Conservation (phyloP, 2,329 filamentous ascomycete genomes). For the Dendryphion nanum region DNA sequence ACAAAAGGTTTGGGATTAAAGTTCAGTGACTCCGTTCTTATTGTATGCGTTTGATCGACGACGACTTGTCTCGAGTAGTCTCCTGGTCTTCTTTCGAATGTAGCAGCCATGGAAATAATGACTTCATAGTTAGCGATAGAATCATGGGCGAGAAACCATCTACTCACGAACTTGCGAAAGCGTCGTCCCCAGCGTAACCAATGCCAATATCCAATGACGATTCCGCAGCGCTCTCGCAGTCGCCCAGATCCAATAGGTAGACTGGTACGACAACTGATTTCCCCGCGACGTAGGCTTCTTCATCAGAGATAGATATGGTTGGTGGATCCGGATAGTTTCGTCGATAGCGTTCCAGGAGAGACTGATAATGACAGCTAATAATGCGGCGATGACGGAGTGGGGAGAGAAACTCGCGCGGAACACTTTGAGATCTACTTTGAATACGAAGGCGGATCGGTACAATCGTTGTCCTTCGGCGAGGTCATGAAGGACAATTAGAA, state of each 20-base stretch:
- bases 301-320: conserved; percentile 21
- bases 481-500: conserved; percentile 1
- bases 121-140: no score
- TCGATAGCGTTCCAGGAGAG: conserved; percentile 23
- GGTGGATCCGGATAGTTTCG: conserved; percentile 14
- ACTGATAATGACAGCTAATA: conserved; percentile 13
- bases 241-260: conserved; percentile 15
- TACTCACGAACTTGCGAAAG: conserved; percentile 14
- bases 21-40: no score
- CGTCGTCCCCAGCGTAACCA: conserved; percentile 11
- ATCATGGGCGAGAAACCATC: no score
- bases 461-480: conserved; percentile 4
- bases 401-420: conserved; percentile 16
- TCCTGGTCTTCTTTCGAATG: conserved; percentile 12
- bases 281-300: conserved; percentile 9
- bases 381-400: conserved; percentile 18
- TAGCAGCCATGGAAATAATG: conserved; percentile 17
- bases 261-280: conserved; percentile 14
- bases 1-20: no score
- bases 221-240: conserved; percentile 10
- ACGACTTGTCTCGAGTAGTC: background rate
- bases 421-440: conserved; percentile 13
- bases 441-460: conserved; percentile 17
- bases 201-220: conserved; percentile 13
- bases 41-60: conserved; percentile 1